Conservation (phyloP, 495 filamentous ascomycete species). For the Penicillium ochrochloron region DNA sequence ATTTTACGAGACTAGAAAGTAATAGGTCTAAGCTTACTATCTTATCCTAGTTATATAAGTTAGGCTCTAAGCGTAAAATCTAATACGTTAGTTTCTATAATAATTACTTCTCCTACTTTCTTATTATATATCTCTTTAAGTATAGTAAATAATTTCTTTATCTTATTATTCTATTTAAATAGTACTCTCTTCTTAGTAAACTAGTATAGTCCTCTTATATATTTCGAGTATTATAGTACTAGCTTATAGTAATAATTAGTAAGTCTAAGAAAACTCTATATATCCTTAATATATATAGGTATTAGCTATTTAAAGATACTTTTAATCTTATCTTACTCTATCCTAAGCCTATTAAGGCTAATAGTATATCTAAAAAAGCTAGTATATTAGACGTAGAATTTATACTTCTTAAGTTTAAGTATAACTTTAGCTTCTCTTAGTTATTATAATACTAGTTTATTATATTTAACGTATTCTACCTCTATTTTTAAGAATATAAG, state of each 20-base stretch:
- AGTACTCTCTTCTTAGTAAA: constrained; percentile 8
- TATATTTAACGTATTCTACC: not conserved
- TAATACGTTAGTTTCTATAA: constrained; percentile 1
- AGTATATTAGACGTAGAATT: not conserved
- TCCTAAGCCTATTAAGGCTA: not conserved
- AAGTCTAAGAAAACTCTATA: not conserved
- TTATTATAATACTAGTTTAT: constrained; percentile 6
- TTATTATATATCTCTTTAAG: constrained; percentile 11
- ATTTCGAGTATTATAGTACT: not conserved
- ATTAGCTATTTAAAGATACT: not conserved
- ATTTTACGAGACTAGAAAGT: constrained; percentile 3
- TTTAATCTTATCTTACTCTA: constrained; percentile 4
- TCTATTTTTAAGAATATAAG: not conserved
- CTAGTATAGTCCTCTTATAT: not conserved
- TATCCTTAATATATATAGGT: not conserved
- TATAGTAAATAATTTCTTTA: not conserved
- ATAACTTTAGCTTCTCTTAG: constrained; percentile 14
- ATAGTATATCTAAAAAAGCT: constrained; percentile 10
- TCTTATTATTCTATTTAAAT: not conserved
- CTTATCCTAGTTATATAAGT: constrained; percentile 5
- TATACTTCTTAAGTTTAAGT: constrained; percentile 24
- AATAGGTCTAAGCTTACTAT: constrained; percentile 9
- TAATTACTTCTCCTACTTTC: not conserved
- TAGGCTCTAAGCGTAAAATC: not conserved
- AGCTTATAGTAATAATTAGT: constrained; percentile 6